phyloP scores from a whole-genome alignment of 2,329 filamentous ascomycete species.

The Gremmenia infestans region DNA sequence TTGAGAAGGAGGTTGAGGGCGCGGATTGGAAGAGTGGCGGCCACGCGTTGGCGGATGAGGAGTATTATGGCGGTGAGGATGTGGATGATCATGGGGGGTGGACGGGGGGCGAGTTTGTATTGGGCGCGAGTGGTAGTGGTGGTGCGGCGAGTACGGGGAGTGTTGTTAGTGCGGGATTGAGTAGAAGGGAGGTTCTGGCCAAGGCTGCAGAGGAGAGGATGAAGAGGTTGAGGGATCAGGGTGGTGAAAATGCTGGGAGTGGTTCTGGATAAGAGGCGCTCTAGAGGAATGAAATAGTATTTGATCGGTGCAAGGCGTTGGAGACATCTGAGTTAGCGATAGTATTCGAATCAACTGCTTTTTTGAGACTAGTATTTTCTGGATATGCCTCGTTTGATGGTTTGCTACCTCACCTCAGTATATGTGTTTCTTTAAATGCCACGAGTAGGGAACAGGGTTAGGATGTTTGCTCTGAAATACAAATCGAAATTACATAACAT shows the following conservation, averaged over 20 bases:
- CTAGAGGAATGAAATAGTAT: neutral
- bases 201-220: slow-evolving; percentile 61
- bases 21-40: slow-evolving; percentile 76
- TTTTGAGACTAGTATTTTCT: too few species aligned
- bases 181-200: slow-evolving; percentile 68
- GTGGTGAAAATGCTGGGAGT: slow-evolving; percentile 8
- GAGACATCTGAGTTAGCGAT: neutral
- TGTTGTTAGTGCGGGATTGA: slow-evolving; percentile 42
- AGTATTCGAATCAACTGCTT: too few species aligned
- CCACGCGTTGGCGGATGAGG: slow-evolving; percentile 51
- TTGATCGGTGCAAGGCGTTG: neutral
- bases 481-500: too few species aligned
- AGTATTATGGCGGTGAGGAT: slow-evolving; percentile 54
- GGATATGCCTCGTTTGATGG: too few species aligned
- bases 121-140: slow-evolving; percentile 50
- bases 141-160: slow-evolving; percentile 34
- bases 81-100: slow-evolving; percentile 68
- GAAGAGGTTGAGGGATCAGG: slow-evolving; percentile 25
- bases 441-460: too few species aligned
- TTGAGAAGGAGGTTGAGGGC: slow-evolving; percentile 78
- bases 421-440: too few species aligned
- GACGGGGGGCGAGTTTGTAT: slow-evolving; percentile 73
- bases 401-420: too few species aligned
- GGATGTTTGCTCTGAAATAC: too few species aligned
- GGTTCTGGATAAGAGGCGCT: slow-evolving; percentile 3